phyloP scores from a whole-genome alignment of 2,329 filamentous ascomycete genomes.

The Claviceps pazoutovae region DNA sequence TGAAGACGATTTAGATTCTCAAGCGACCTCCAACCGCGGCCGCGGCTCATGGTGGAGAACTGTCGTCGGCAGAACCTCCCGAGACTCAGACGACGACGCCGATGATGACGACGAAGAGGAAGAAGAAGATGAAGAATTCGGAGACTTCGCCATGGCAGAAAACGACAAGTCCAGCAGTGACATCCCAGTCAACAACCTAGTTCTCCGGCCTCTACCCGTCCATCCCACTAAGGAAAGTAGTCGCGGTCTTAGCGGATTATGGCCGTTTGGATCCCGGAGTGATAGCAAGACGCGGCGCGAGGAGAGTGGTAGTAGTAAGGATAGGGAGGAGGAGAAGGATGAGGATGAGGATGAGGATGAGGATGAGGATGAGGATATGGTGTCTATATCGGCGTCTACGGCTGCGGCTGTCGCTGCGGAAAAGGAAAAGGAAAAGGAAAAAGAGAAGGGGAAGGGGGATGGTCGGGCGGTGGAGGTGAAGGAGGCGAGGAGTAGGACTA shows the following conservation, averaged over 20 bases:
- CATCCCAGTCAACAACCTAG: conserved; percentile 25
- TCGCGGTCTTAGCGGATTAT: conserved; percentile 37
- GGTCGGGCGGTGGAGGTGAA: conserved; percentile 35
- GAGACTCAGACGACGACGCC: conserved; percentile 26
- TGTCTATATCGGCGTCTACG: not conserved
- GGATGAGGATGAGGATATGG: conserved; percentile 2
- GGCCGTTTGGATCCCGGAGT: conserved; percentile 39
- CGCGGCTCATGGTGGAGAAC: conserved; percentile 37
- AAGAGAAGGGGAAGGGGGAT: conserved; percentile 13
- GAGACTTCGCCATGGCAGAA: conserved; percentile 55
- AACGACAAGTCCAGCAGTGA: conserved; percentile 19
- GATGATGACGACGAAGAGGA: conserved; percentile 48
- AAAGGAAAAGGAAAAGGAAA: conserved; percentile 15
- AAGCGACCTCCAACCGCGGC: conserved; percentile 20
- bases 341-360: conserved; percentile 3
- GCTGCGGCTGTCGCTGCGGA: too few species aligned
- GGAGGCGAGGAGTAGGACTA: conserved; percentile 40
- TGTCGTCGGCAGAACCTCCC: conserved; percentile 17
- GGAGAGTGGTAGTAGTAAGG: conserved; percentile 16
- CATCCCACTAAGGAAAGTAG: conserved; percentile 31
- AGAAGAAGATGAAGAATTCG: conserved; percentile 54
- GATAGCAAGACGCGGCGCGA: conserved; percentile 16
- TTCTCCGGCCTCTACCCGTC: conserved; percentile 40
- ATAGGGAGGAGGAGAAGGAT: not conserved
- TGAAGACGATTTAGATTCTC: conserved; percentile 39